Evolutionary conservation across 148 eudicot genomes (phyloP).

Genomic region (Suaeda aralocaspica): DNA sequence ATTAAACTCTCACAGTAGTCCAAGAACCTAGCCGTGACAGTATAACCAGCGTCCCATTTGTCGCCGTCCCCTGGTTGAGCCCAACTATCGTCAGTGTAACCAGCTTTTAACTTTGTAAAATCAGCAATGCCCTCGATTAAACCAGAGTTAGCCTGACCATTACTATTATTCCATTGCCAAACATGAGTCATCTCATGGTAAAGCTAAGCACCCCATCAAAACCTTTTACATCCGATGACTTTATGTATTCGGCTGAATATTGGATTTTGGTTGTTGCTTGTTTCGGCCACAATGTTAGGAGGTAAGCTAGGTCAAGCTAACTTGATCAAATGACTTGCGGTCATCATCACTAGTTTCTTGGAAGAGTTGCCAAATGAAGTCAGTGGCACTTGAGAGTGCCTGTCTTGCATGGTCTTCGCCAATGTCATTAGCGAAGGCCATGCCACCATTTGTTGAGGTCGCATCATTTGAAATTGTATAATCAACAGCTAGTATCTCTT

Average conservation of each 20-base stretch:
- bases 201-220: conserved; percentile 35
- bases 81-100: conserved; percentile 32
- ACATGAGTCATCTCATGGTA: conserved; percentile 53
- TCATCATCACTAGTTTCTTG: conserved; percentile 12
- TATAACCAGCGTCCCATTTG: conserved; percentile 39
- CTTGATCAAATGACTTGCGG: conserved; percentile 1
- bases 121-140: conserved; percentile 51
- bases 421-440: conserved; percentile 18
- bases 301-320: conserved; percentile 17
- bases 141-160: conserved; percentile 25
- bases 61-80: conserved; percentile 38
- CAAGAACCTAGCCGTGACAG: conserved; percentile 42
- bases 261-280: conserved; percentile 17
- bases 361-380: conserved; percentile 26
- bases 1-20: conserved; percentile 46
- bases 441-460: conserved; percentile 19
- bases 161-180: conserved; percentile 51
- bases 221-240: conserved; percentile 24
- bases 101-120: conserved; percentile 41
- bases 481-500: conserved; percentile 11
- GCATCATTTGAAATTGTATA: conserved; percentile 21
- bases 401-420: conserved; percentile 15
- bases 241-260: conserved; percentile 13
- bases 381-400: conserved; percentile 17
- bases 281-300: neutral